phyloP scores from a whole-genome alignment of 805 yeast genomes.

The Yarrowia phangngaensis region DNA sequence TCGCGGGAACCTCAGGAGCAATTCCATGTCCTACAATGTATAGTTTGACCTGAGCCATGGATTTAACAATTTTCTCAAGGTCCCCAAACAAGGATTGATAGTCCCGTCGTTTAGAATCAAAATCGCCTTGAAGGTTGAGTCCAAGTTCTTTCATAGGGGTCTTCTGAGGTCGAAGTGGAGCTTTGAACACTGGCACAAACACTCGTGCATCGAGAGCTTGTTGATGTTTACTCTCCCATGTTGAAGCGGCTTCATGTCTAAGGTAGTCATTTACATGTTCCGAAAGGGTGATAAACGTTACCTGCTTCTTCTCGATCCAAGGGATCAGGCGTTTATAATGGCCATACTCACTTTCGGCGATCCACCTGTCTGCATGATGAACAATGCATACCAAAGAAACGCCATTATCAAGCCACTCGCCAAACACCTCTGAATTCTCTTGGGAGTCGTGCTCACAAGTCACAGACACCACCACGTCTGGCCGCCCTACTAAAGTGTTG shows the following conservation, averaged over 20 bases:
- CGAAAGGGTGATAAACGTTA: constrained; percentile 14
- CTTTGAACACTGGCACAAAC: constrained; percentile 14
- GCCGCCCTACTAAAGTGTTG: constrained; percentile 3
- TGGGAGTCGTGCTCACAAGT: constrained; percentile 20
- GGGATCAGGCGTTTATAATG: constrained; percentile 15
- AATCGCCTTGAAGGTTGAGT: constrained; percentile 20
- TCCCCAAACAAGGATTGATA: constrained; percentile 2
- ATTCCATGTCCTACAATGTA: constrained; percentile 17
- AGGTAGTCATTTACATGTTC: constrained; percentile 9
- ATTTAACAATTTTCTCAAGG: neutral
- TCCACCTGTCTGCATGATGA: constrained; percentile 19
- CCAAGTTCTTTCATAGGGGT: constrained; percentile 12
- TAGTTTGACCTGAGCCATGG: neutral
- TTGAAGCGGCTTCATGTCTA: constrained; percentile 1
- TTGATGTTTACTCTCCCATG: neutral
- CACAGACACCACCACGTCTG: constrained; percentile 7
- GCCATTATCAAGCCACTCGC: constrained; percentile 10
- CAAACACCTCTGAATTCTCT: constrained; percentile 3
- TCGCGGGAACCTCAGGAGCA: constrained; percentile 19
- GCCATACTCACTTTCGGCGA: constrained; percentile 18
- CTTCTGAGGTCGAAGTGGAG: constrained; percentile 21
- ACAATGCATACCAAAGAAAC: constrained; percentile 13
- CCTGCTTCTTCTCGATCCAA: constrained; percentile 17
- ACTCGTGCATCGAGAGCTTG: neutral
- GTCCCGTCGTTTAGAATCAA: constrained; percentile 13